A percentile compares a stretch with the other conserved stretches of the same genome.
These are phyloP conservation scores for Exserohilum turcica DNA, from an alignment of 2,329 filamentous ascomycete species.

Conservation along the genomic window DNA sequence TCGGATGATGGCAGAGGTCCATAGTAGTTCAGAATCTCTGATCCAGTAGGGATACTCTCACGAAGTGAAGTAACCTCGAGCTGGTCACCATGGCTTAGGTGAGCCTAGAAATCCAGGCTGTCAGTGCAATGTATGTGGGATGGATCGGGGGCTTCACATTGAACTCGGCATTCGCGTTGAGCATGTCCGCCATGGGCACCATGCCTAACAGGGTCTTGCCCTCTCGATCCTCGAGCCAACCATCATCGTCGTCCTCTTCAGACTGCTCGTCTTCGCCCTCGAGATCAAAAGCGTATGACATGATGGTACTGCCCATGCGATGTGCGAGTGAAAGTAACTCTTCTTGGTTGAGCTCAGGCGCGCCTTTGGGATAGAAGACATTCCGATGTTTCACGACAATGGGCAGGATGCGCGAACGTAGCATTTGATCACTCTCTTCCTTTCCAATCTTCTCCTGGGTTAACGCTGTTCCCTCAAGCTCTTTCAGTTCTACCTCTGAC, in stretches of 20 bases:
- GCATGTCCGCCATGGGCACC: conserved; percentile 34
- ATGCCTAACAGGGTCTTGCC: conserved; percentile 29
- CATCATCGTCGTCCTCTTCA: conserved; percentile 27
- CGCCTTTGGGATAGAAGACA: conserved; percentile 17
- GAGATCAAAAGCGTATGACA: conserved; percentile 33
- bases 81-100: conserved; percentile 30
- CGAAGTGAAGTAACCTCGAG: conserved; percentile 7
- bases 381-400: conserved; percentile 16
- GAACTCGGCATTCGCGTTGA: conserved; percentile 33
- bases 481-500: conserved; percentile 24
- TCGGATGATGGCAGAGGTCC: conserved; percentile 31
- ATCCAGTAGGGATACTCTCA: conserved; percentile 8
- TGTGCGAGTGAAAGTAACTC: conserved; percentile 30
- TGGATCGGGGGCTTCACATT: conserved; percentile 15
- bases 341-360: conserved; percentile 1
- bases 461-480: conserved; percentile 26
- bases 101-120: conserved; percentile 10
- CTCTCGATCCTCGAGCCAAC: conserved; percentile 32
- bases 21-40: conserved; percentile 33
- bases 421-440: conserved; percentile 25
- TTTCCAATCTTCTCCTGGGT: conserved; percentile 30
- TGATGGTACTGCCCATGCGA: conserved; percentile 29
- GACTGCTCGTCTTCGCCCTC: conserved; percentile 23
- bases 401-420: conserved; percentile 21
- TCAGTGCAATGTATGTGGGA: neutral